Evolutionary conservation across 352 stramenopile genomes (phyloP).

Genomic region (Achlya hypogyna): DNA sequence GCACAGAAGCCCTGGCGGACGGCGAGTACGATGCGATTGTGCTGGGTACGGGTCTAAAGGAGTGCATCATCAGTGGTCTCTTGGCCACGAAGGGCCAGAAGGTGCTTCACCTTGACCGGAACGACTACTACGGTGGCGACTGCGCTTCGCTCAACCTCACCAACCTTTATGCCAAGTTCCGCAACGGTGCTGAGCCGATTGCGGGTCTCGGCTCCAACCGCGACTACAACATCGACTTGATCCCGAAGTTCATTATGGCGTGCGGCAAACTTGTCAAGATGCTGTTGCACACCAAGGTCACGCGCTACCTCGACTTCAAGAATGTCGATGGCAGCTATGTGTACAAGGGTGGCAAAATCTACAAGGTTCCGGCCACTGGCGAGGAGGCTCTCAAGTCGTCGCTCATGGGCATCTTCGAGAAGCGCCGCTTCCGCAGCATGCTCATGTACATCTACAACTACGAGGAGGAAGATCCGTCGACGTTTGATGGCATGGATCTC

Average conservation of each 20-base stretch:
- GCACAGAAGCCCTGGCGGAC: constrained; percentile 94
- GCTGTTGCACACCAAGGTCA: constrained; percentile 95
- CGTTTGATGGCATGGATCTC: constrained; percentile 88
- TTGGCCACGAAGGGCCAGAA: constrained; percentile 92
- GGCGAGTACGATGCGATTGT: constrained; percentile 99
- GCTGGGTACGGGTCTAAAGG: constrained; percentile 98
- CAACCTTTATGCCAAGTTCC: constrained; percentile 95
- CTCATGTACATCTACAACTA: constrained; percentile 97
- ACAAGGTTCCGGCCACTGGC: constrained; percentile 95
- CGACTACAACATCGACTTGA: constrained; percentile 99
- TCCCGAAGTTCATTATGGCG: constrained; percentile 99
- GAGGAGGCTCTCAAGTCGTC: constrained; percentile 94
- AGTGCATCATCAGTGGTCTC: constrained; percentile 97
- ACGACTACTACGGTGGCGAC: constrained; percentile 97
- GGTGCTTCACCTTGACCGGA: constrained; percentile 96
- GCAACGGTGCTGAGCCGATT: constrained; percentile 50
- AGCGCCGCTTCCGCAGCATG: constrained; percentile 98
- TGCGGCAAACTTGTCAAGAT: constrained; percentile 99
- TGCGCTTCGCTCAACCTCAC: constrained; percentile 97
- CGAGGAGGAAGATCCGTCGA: constrained; percentile 87
- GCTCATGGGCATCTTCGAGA: constrained; percentile 99
- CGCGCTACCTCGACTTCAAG: constrained; percentile 98
- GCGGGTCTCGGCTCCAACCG: constrained; percentile 90
- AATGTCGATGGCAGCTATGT: constrained; percentile 98
- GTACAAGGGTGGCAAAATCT: constrained; percentile 94